Base-by-base conservation (phyloP, 495 filamentous ascomycete species). In the Aspergillus olivimuriae region DNA sequence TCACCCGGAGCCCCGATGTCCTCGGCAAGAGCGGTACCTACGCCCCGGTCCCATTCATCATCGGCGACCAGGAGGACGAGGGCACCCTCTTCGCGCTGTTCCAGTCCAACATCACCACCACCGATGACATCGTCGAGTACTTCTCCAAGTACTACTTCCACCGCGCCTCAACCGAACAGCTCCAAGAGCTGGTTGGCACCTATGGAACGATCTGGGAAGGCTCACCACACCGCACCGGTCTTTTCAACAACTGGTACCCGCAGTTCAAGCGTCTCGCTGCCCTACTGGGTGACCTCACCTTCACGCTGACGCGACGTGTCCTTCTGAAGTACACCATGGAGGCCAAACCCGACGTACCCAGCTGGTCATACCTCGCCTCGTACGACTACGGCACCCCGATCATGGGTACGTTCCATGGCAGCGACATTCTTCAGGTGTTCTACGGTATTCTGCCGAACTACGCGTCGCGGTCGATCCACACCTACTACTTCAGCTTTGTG, bases 211-310 rank as follows among this genome's bases (percentile, higher is more conserved):
- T 57, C 26, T 44, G 62, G 10, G 63, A 70, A 26, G 83, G 82
- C 20, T 80, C 75, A 0, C 85, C 84, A 4, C 87, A 84, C 66
- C 65, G 76, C 35, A 86, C 81, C 0, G 72, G 81, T 11, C 44
- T 68, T 7, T 30, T 75, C 3, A 82, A 88, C 60, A 77, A 80
- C 48, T 63, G 75, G 55, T 88, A 87, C 50, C 83, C 84, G 0
- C 73, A 84, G 52, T 87, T 78, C 70, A 90, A 89, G 58, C 81
- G 83, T 2, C 66, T 87, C 0, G 80, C 85, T 1, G 83, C 84
- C n/a, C 80, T 89, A 35, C 68, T 88, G 0, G 84, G 84, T 19
- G 84, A 89, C 47, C 53, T 81, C 1, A 73, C 74, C 17, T 86
- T 84, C 52, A 87, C 78, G 1, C 63, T 86, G 1, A 77, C 74